Conservation (phyloP, 2,329 filamentous ascomycete species). For the Aspergillus tanneri region DNA sequence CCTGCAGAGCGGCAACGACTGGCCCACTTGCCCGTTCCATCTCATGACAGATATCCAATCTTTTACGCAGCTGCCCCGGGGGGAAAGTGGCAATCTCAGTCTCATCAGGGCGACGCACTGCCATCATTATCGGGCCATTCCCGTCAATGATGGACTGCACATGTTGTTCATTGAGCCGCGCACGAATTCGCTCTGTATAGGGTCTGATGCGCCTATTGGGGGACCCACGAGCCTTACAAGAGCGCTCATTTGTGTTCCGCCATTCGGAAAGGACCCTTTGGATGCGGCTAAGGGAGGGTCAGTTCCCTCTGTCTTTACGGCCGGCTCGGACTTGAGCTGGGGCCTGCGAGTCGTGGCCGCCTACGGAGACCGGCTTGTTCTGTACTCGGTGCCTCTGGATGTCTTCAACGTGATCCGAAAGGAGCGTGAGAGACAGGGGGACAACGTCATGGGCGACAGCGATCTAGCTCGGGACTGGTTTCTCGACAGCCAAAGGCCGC, state of each 20-base stretch:
- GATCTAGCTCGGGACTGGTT: slow-evolving; percentile 36
- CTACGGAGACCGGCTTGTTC: slow-evolving; percentile 53
- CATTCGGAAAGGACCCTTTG: slow-evolving; percentile 21
- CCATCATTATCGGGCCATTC: slow-evolving; percentile 64
- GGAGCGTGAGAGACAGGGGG: slow-evolving; percentile 33
- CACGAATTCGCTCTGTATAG: slow-evolving; percentile 58
- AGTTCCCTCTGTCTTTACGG: slow-evolving; percentile 55
- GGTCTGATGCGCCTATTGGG: slow-evolving; percentile 60
- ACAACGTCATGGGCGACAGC: slow-evolving; percentile 36
- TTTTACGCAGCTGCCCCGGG: slow-evolving; percentile 25
- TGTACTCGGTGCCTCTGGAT: slow-evolving; percentile 63
- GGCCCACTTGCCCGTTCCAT: slow-evolving; percentile 30
- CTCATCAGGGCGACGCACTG: slow-evolving; percentile 46
- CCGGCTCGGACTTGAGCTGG: slow-evolving; percentile 56
- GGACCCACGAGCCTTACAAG: slow-evolving; percentile 58
- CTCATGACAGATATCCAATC: slow-evolving; percentile 29
- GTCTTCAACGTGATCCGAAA: slow-evolving; percentile 46
- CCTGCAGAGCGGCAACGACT: slow-evolving; percentile 19
- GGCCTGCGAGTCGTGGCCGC: slow-evolving; percentile 60
- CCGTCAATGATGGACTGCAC: slow-evolving; percentile 64
- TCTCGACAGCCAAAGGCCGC: slow-evolving; percentile 28
- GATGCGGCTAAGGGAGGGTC: slow-evolving; percentile 22
- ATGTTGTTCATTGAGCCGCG: slow-evolving; percentile 64
- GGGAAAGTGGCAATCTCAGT: slow-evolving; percentile 27
- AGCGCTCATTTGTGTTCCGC: slow-evolving; percentile 57